Evolutionary conservation across 352 stramenopile genomes (phyloP).

Genomic region (Globisporangium takayamanum): DNA sequence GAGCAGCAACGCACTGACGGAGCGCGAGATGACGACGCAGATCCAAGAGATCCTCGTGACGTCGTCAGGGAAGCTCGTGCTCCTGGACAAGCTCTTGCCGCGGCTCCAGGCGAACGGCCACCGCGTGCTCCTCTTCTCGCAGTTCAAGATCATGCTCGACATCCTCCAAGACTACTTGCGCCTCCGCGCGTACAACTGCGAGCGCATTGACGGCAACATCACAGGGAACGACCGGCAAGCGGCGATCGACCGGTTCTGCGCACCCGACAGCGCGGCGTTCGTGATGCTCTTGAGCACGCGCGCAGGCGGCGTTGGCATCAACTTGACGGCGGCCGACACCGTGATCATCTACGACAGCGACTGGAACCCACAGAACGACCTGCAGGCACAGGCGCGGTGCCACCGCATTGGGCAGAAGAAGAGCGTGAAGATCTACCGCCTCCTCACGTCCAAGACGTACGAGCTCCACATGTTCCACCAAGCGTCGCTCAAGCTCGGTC

Average conservation of each 20-base stretch:
- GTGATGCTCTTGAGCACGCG: constrained; percentile 98
- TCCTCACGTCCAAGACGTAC: constrained; percentile 91
- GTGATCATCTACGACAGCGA: constrained; percentile 97
- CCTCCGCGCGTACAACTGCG: constrained; percentile 89
- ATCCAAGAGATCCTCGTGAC: constrained; percentile 89
- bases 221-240: constrained; percentile 94
- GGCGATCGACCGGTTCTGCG: constrained; percentile 89
- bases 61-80: constrained; percentile 96
- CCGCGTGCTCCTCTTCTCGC: constrained; percentile 97
- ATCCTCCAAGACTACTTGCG: constrained; percentile 98
- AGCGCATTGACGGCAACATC: constrained; percentile 98
- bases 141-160: constrained; percentile 99
- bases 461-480: constrained; percentile 93
- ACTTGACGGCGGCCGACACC: constrained; percentile 89
- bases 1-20: constrained; percentile 33
- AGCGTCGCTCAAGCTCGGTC: constrained; percentile 87
- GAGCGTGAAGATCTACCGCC: constrained; percentile 90
- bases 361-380: constrained; percentile 97
- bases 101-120: constrained; percentile 94
- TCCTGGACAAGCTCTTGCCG: constrained; percentile 98
- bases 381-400: constrained; percentile 89
- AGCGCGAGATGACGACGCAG: constrained; percentile 51
- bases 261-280: constrained; percentile 74
- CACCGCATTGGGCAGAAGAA: constrained; percentile 93
- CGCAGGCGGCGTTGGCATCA: constrained; percentile 98